Conservation (phyloP, 2,329 filamentous ascomycete genomes). For the Fusarium sp. region DNA sequence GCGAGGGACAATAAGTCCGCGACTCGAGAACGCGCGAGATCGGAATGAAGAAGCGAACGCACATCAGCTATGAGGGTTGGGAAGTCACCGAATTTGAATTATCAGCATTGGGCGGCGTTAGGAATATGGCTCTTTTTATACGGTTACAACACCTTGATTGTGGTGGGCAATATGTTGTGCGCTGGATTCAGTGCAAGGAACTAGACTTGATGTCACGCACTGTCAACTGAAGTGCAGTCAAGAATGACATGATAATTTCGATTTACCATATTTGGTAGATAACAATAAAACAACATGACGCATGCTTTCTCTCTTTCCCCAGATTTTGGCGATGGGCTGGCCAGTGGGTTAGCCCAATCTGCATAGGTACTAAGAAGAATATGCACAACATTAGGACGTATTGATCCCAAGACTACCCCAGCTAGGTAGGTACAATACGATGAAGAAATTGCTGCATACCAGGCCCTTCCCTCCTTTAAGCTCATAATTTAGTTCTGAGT, state of each 20-base stretch:
- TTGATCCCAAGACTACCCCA: neutral
- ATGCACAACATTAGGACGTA: neutral
- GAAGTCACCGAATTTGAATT: slow-evolving; percentile 27
- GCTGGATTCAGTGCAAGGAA: slow-evolving; percentile 4
- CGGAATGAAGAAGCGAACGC: neutral
- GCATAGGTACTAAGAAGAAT: neutral
- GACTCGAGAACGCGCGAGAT: neutral
- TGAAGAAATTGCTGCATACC: too few species aligned
- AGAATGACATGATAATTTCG: slow-evolving; percentile 26
- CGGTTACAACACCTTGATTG: slow-evolving; percentile 21
- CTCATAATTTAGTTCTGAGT: neutral
- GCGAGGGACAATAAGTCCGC: slow-evolving; percentile 53
- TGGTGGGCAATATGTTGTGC: neutral
- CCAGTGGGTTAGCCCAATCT: too few species aligned
- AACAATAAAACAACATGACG: neutral
- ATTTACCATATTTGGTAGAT: neutral
- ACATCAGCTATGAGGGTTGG: slow-evolving; percentile 37
- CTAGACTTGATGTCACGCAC: slow-evolving; percentile 3
- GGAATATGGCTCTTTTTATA: slow-evolving; percentile 20
- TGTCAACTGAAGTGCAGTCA: neutral
- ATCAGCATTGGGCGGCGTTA: slow-evolving; percentile 49
- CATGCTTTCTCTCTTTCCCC: slow-evolving; percentile 29
- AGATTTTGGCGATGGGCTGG: slow-evolving; percentile 26
- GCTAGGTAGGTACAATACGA: too few species aligned
- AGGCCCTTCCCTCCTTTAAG: neutral